Evolutionary conservation across 306 rosid species (phyloP), one percentile per base, ranked within the genome.

Genomic region (Hippophae rhamnoides): DNA sequence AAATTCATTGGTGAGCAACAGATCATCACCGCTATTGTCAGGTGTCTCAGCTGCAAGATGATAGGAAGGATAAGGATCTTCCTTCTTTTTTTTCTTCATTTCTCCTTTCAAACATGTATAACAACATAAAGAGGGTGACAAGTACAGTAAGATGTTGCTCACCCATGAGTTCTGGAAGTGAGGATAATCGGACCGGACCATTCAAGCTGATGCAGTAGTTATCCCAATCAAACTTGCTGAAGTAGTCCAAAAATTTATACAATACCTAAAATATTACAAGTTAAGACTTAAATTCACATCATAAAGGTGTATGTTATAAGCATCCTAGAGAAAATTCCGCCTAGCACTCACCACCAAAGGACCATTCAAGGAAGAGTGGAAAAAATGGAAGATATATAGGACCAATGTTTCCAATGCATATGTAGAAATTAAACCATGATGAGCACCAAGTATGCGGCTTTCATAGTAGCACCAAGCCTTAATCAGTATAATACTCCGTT

Each of bases 381-480:
- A 89, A 62, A 69, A 80, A 73, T 89, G 87, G 78, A 89, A 89
- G 63, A 89, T 69, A 78, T 86, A 86, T 53, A 89, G 81, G 66
- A 89, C 85, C 68, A 89, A 63, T 41, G 93, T 86, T 76, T 89
- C 97, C 81, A 89, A 72, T 58, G 97, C 97, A 74, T 84, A 89
- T 41, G 97, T 89, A 58, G 97, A 89, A 52, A 89, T 84, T 75
- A 89, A 78, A 52, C 95, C 95, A 70, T 89, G 95, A 71, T 80
- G 95, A 14, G 95, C 89, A 62, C 97, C 97, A 13, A 89, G 92
- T 65, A 89, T 69, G 41, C 97, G 92, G 55, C 97, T 89, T 78
- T 86, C 92, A 68, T 89, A 89, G 56, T 84, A 89, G 83, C 97
- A 89, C 97, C 97, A 89, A 50, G 93, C 95, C 69, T 86, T 89